phyloP scores from a whole-genome alignment of 2,329 filamentous ascomycete species.

The Ophiosphaerella korrae region DNA sequence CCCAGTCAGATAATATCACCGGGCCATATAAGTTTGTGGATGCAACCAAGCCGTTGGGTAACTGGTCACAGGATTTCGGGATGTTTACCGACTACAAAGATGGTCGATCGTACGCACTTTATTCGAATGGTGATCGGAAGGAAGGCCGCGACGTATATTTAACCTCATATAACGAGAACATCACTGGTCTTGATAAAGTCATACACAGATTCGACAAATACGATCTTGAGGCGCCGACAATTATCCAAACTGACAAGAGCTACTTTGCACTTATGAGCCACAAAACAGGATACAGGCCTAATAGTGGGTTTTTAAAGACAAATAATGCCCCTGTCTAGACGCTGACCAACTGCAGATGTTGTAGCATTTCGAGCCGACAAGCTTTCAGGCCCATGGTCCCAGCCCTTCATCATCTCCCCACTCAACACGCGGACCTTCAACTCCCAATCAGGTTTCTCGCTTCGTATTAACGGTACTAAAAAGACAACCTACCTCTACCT shows the following conservation, averaged over 20 bases:
- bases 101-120: slow-evolving; percentile 61
- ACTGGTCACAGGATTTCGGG: slow-evolving; percentile 68
- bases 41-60: slow-evolving; percentile 61
- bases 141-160: slow-evolving; percentile 64
- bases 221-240: slow-evolving; percentile 65
- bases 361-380: slow-evolving; percentile 61
- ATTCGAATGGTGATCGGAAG: slow-evolving; percentile 63
- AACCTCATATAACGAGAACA: slow-evolving; percentile 58
- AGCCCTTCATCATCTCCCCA: slow-evolving; percentile 59
- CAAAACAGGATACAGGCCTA: slow-evolving; percentile 67
- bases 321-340: not conserved
- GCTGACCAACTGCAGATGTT: slow-evolving; percentile 49
- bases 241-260: slow-evolving; percentile 64
- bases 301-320: slow-evolving; percentile 44
- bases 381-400: slow-evolving; percentile 59
- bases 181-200: slow-evolving; percentile 58
- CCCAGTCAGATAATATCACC: slow-evolving; percentile 57
- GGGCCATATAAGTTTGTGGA: slow-evolving; percentile 62
- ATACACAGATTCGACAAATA: slow-evolving; percentile 64
- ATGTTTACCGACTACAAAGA: slow-evolving; percentile 66
- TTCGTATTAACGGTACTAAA: slow-evolving; percentile 56
- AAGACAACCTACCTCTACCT: slow-evolving; percentile 59
- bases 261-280: slow-evolving; percentile 68
- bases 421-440: slow-evolving; percentile 59
- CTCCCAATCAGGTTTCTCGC: slow-evolving; percentile 58